Conservation (phyloP, 2,329 filamentous ascomycete genomes). For the Ophiostoma ips region DNA sequence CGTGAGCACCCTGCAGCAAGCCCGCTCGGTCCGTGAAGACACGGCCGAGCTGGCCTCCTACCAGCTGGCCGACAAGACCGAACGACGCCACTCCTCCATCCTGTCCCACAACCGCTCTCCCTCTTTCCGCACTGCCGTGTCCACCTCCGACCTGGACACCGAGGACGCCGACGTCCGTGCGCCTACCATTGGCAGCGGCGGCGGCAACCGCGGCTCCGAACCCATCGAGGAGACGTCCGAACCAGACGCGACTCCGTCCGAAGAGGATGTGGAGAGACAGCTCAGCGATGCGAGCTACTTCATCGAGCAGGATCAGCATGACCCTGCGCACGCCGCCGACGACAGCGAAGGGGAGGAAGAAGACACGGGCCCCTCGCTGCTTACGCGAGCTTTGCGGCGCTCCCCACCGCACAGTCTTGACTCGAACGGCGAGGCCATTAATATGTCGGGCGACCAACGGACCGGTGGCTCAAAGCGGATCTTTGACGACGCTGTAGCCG, state of each 20-base stretch:
- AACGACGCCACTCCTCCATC: conserved; percentile 31
- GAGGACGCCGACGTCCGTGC: conserved; percentile 9
- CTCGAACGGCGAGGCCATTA: conserved; percentile 31
- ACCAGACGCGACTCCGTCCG: not conserved
- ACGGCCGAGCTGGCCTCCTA: conserved; percentile 79
- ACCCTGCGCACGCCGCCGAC: not conserved
- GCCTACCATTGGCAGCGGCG: conserved; percentile 2
- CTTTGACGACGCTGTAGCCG: not conserved
- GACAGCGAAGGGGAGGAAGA: not conserved
- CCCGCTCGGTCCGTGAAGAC: conserved; percentile 68
- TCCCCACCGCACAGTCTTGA: conserved; percentile 24
- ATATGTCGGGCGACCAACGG: not conserved
- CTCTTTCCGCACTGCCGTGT: conserved; percentile 18
- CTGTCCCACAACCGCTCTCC: conserved; percentile 26
- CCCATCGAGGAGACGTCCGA: conserved; percentile 42
- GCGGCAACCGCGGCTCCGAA: conserved; percentile 21
- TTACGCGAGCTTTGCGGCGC: conserved; percentile 9
- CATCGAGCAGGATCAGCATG: not conserved
- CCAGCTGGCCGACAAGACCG: conserved; percentile 52
- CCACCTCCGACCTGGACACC: conserved; percentile 18
- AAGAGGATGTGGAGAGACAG: not conserved
- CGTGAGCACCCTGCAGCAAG: conserved; percentile 58
- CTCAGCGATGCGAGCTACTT: not conserved
- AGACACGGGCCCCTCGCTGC: conserved; percentile 8
- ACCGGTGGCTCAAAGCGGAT: not conserved